phyloP scores from a whole-genome alignment of 495 filamentous ascomycete genomes.

The Astrothelium subdiscretum region DNA sequence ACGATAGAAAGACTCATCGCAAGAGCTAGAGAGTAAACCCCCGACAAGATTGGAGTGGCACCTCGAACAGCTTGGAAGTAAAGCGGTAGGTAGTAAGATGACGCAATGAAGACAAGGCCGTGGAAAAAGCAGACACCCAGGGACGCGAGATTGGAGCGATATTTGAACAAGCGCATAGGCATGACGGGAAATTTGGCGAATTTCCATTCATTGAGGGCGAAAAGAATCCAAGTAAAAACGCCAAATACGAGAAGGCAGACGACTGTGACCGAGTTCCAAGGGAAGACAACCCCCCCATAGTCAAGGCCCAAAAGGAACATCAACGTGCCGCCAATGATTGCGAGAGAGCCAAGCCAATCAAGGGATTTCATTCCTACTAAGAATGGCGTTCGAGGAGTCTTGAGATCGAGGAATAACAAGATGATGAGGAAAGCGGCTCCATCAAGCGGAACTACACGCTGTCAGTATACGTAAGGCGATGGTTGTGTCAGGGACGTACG shows the following conservation, averaged over 20 bases:
- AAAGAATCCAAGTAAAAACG: conserved; percentile 45
- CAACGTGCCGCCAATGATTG: conserved; percentile 63
- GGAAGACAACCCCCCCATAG: conserved; percentile 61
- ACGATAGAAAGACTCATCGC: conserved; percentile 56
- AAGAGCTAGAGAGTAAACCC: conserved; percentile 68
- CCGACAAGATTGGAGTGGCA: conserved; percentile 58
- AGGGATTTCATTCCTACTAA: conserved; percentile 58
- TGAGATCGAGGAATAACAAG: conserved; percentile 58
- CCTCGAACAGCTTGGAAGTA: conserved; percentile 54
- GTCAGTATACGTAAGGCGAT: conserved; percentile 27
- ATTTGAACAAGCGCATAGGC: conserved; percentile 55
- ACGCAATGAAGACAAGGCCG: conserved; percentile 61
- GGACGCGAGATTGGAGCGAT: conserved; percentile 45
- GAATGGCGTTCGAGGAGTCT: conserved; percentile 65
- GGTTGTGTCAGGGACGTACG: conserved; percentile 26
- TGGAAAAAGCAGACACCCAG: conserved; percentile 51
- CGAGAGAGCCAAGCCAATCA: conserved; percentile 59
- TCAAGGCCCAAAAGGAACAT: conserved; percentile 76
- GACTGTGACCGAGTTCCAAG: conserved; percentile 65
- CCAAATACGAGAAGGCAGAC: conserved; percentile 74
- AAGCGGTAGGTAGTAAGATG: conserved; percentile 64
- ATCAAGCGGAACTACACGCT: conserved; percentile 52
- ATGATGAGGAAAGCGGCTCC: conserved; percentile 56
- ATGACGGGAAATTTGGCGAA: conserved; percentile 68
- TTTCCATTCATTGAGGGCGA: conserved; percentile 58